These are phyloP conservation scores for Gyrodon lividus DNA, from an alignment of 768 basidiomycete genomes.

Conservation along the genomic window DNA sequence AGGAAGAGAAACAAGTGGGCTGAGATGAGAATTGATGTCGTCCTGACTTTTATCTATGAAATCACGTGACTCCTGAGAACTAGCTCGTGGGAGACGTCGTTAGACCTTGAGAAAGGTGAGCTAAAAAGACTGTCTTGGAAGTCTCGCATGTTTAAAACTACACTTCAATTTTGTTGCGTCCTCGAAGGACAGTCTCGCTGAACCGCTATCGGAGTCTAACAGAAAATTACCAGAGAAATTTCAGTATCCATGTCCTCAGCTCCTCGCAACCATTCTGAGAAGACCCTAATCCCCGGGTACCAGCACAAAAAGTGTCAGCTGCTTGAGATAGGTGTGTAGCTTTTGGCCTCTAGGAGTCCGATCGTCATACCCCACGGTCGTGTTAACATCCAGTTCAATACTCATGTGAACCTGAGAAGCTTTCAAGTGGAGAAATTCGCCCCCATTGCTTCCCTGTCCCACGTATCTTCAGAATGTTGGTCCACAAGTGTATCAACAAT, in stretches of 20 bases:
- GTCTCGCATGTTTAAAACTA: neutral
- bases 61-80: constrained; percentile 26
- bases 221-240: too few species aligned
- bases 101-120: constrained; percentile 13
- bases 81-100: constrained; percentile 28
- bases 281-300: neutral
- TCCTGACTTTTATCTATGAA: constrained; percentile 31
- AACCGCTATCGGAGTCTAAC: too few species aligned
- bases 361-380: constrained; percentile 5
- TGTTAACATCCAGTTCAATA: constrained; percentile 48
- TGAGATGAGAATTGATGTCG: constrained; percentile 16
- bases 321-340: constrained; percentile 51
- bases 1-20: constrained; percentile 23
- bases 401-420: constrained; percentile 48
- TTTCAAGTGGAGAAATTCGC: constrained; percentile 20
- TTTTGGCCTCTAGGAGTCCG: neutral
- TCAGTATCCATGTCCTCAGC: neutral
- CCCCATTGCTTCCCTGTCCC: constrained; percentile 72
- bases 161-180: neutral
- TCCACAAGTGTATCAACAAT: constrained; percentile 6
- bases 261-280: neutral
- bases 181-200: neutral
- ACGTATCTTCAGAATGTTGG: constrained; percentile 72
- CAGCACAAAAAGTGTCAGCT: constrained; percentile 48
- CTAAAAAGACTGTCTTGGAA: neutral